Conservation (phyloP, 352 stramenopile genomes). For the Saprolegnia diclina region DNA sequence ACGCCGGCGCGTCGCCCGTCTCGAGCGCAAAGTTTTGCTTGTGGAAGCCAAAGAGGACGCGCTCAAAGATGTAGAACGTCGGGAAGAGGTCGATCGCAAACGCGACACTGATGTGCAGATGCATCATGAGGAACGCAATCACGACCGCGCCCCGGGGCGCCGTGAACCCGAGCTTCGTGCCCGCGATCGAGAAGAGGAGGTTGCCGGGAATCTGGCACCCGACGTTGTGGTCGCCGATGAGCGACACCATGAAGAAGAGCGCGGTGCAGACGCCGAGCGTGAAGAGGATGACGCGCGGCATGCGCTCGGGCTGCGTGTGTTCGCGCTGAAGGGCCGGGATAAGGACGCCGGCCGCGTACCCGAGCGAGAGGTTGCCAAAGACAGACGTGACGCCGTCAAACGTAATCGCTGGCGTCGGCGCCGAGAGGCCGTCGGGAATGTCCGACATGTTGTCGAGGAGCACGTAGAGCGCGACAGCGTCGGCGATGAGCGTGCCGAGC, state of each 20-base stretch:
- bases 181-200: slow-evolving; percentile 30
- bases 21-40: slow-evolving; percentile 9
- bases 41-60: slow-evolving; percentile 30
- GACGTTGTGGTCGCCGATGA: slow-evolving; percentile 25
- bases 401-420: slow-evolving; percentile 13
- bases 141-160: slow-evolving; percentile 23
- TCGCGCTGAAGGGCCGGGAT: slow-evolving; percentile 29
- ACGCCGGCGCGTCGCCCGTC: not conserved
- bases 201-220: slow-evolving; percentile 32
- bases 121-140: slow-evolving; percentile 28
- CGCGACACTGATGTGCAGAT: slow-evolving; percentile 29
- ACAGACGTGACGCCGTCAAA: slow-evolving; percentile 26
- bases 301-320: slow-evolving; percentile 28
- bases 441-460: slow-evolving; percentile 24
- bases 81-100: slow-evolving; percentile 29
- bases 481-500: slow-evolving; percentile 27
- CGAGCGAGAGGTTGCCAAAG: slow-evolving; percentile 30
- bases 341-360: slow-evolving; percentile 27
- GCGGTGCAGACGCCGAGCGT: slow-evolving; percentile 26
- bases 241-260: slow-evolving; percentile 26
- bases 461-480: slow-evolving; percentile 28
- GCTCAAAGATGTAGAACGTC: slow-evolving; percentile 31
- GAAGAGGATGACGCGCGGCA: slow-evolving; percentile 30
- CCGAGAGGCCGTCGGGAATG: slow-evolving; percentile 11
- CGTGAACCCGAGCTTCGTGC: slow-evolving; percentile 25